phyloP scores from a whole-genome alignment of 768 basidiomycete species.

The Mycena polygramma region DNA sequence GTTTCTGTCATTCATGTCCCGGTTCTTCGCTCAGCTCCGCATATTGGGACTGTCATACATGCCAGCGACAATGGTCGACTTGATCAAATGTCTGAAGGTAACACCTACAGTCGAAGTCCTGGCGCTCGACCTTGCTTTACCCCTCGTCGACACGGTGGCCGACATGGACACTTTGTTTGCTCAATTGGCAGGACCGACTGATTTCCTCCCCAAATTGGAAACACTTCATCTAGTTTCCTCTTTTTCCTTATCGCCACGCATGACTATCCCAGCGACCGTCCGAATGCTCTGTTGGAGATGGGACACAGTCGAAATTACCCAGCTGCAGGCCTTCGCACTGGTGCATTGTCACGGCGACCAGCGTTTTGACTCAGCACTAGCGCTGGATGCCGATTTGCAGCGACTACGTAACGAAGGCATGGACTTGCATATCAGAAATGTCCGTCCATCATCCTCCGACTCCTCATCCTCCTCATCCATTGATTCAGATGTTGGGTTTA shows the following conservation, averaged over 20 bases:
- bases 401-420: slow-evolving; percentile 3
- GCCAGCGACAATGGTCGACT: not conserved
- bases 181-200: not conserved
- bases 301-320: not conserved
- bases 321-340: slow-evolving; percentile 5
- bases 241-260: too few relatives aligned
- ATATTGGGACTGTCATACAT: not conserved
- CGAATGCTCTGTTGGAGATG: slow-evolving; percentile 1
- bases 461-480: too few relatives aligned
- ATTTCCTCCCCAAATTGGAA: slow-evolving; percentile 19
- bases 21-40: slow-evolving; percentile 1
- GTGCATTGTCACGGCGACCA: not conserved
- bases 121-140: not conserved
- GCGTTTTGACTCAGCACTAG: not conserved
- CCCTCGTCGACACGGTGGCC: not conserved
- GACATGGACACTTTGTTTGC: not conserved
- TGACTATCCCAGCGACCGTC: not conserved
- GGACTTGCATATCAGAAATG: not conserved
- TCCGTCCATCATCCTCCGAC: too few relatives aligned
- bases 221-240: not conserved
- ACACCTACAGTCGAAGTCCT: not conserved
- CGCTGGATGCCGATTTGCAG: not conserved
- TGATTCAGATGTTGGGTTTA: too few relatives aligned
- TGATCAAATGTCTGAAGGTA: not conserved
- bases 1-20: slow-evolving; percentile 3